A percentile compares a stretch with the other conserved stretches of the same genome.
These are phyloP conservation scores for Ceratonia siliqua DNA, from an alignment of 306 rosid genomes.

Conservation along the genomic window DNA sequence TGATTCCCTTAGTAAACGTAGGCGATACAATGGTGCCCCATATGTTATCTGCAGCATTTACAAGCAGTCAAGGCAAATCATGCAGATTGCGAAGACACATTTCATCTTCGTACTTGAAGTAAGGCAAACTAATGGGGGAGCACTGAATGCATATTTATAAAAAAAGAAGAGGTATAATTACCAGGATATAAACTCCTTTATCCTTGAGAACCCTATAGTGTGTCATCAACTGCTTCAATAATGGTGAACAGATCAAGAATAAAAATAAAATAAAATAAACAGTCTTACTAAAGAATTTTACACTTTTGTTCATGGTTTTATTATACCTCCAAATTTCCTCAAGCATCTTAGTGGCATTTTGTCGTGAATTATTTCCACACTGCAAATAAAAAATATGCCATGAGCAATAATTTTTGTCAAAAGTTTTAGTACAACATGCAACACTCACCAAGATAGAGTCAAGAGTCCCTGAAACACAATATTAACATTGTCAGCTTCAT, in stretches of 20 bases:
- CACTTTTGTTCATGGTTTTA: slow-evolving; percentile 38
- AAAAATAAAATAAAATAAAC: slow-evolving; percentile 42
- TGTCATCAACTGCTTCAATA: slow-evolving; percentile 94
- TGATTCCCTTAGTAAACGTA: slow-evolving; percentile 60
- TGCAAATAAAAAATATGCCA: slow-evolving; percentile 41
- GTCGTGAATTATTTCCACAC: slow-evolving; percentile 77
- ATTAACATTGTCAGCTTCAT: slow-evolving; percentile 24
- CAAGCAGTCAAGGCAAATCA: slow-evolving; percentile 31
- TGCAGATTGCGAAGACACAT: slow-evolving; percentile 10
- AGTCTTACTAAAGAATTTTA: slow-evolving; percentile 25
- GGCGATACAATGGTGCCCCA: slow-evolving; percentile 77
- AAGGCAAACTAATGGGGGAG: slow-evolving; percentile 8
- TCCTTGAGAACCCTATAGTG: slow-evolving; percentile 95
- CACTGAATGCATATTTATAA: slow-evolving; percentile 7
- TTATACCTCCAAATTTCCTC: slow-evolving; percentile 84
- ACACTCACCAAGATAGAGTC: slow-evolving; percentile 83
- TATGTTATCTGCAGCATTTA: slow-evolving; percentile 66
- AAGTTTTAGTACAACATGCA: slow-evolving; percentile 25
- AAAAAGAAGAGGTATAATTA: slow-evolving; percentile 39
- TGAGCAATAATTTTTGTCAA: slow-evolving; percentile 21
- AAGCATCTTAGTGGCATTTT: slow-evolving; percentile 78
- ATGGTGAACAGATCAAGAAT: slow-evolving; percentile 78
- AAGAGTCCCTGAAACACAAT: slow-evolving; percentile 73
- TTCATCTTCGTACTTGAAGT: not conserved
- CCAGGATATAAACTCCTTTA: slow-evolving; percentile 87